Evolutionary conservation across 129 eudicot species (phyloP).

Genomic region (Deinandra increscens): DNA sequence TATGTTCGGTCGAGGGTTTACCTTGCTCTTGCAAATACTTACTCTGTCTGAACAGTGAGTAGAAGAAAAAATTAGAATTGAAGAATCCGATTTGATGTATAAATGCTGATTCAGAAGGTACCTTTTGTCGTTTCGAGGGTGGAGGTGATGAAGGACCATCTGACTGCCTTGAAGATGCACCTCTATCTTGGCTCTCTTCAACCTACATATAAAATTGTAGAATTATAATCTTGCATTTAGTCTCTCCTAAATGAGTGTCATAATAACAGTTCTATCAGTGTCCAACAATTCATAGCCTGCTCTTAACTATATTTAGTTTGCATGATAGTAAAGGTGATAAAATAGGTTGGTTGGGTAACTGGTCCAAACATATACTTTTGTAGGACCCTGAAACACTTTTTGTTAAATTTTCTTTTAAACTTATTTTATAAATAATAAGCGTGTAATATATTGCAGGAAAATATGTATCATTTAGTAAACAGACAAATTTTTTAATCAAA

Average conservation of each 20-base stretch:
- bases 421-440: not conserved
- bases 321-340: not conserved
- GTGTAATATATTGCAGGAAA: not conserved
- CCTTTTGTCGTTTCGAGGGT: slow-evolving; percentile 62
- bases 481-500: not conserved
- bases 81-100: not conserved
- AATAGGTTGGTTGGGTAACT: not conserved
- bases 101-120: slow-evolving; percentile 10
- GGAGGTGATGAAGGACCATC: slow-evolving; percentile 35
- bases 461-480: not conserved
- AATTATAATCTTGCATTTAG: not conserved
- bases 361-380: too few relatives aligned
- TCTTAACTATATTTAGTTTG: not conserved
- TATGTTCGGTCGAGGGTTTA: not conserved
- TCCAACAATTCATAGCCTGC: not conserved
- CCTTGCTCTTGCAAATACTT: slow-evolving; percentile 27
- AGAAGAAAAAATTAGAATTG: not conserved
- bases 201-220: slow-evolving; percentile 26
- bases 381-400: not conserved
- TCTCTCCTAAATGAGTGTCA: not conserved
- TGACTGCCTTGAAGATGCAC: slow-evolving; percentile 36
- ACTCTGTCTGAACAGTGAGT: slow-evolving; percentile 27
- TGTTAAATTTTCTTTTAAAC: not conserved
- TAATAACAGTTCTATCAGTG: not conserved
- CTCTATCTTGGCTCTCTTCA: slow-evolving; percentile 41